Evolutionary conservation across 257 asterid genomes (phyloP), one percentile per base, ranked within the genome.

Genomic region (Eucommia ulmoides): DNA sequence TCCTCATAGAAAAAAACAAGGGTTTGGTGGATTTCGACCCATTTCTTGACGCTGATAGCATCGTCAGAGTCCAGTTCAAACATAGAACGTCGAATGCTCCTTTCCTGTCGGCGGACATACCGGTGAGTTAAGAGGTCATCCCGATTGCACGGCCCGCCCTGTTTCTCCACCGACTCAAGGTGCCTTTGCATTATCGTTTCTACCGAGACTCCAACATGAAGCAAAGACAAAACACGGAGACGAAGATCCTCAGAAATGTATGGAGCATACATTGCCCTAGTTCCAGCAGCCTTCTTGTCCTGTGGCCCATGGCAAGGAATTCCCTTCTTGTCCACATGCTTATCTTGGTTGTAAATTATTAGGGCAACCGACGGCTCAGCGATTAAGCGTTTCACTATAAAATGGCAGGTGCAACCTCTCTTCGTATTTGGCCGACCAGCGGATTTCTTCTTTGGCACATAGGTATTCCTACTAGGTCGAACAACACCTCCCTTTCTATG

Each of bases 141-240:
- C 53, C 98, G 80, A 51, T 86, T 91, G 75, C 67, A 63, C 11
- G 94, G 94, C 49, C 98, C 96, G 44, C 98, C 98, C 63, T 79
- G 96, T 64, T 56, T 86, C 83, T 83, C 88, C 65, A 91, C 98
- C 8, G 84, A 71, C 62, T 91, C 94, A 51, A 61, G 76, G 68
- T 91, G 98, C 65, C 93, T 80, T 75, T 91, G 98, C 94, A 91
- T 91, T 54, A 91, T 86, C 63, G 94, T 78, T 70, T 91, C 98
- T 20, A 91, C 98, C 45, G 98, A 83, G 53, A 91, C 98, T 50
- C 98, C 98, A 64, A 79, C 96, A 70, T 91, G 69, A 20, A 91
- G 76, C 33, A 91, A 84, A 49, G 94, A 91, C 50, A 77, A 53
- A 20, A 91, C 92, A 58, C 93, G 93, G 52, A 91, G 93, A 20